Evolutionary conservation across 1,284 basidiomycete genomes (phyloP), one percentile per base, ranked within the genome.

Genomic region (Ganoderma lingzhi): DNA sequence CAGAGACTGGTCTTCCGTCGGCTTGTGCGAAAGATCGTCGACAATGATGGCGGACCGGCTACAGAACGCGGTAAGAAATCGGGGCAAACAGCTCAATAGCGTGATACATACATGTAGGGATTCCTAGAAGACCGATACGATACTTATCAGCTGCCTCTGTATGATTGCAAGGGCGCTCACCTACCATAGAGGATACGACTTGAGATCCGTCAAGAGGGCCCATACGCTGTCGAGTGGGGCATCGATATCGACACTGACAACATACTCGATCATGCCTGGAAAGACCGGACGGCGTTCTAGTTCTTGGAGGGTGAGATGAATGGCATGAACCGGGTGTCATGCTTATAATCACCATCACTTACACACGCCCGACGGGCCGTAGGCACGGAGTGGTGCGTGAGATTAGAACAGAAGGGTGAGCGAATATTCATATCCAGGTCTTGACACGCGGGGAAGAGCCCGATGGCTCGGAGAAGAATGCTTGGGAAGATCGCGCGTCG

Each of bases 111-210:
- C 67, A 35, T 30, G 28, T 44, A 51, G 5, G 67, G 67, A 61
- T 68, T 68, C 67, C 67, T 68, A 17, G 23, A 6, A 23, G 41
- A 15, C n/a, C 17, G 8, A 30, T 15, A 51, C 17, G 8, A 30
- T 15, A 51, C 23, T 28, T 51, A 45, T 64, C 45, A 68, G 67
- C 6, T 19, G 9, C 6, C 14, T 42, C 6, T 23, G 3, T 10
- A 35, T 2, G 14, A n/a, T 42, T 8, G 9, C 10, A 23, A 53
- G 39, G n/a, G n/a, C 3, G 2, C 19, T 1, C 2, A 66, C 76
- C 35, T 37, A 85, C 87, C 87, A 88, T 77, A 86, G 78, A 39
- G 82, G 80, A 74, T 87, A 87, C 3, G 81, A 80, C 9, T 77
- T 74, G 69, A 87, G 84, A 74, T 87, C 84, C n/a, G 83, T 77